Base-by-base conservation (phyloP, 306 rosid species). In the Medicago truncatula region DNA sequence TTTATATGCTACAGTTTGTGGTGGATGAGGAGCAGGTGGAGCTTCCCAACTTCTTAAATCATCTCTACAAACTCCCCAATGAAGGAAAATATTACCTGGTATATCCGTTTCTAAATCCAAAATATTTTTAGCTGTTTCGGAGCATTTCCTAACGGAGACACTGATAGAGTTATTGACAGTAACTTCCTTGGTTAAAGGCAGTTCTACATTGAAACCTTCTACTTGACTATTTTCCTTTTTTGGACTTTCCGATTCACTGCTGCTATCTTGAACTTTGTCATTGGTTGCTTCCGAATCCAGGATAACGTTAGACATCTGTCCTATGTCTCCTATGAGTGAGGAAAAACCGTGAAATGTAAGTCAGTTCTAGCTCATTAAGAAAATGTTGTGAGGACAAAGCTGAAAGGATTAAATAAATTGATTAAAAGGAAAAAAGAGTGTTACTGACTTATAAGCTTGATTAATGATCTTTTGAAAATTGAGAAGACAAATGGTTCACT, bases 11-110 rank as follows among this genome's bases (percentile, higher is more conserved):
- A 54, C 70, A 50, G 99, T 96, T 81, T 87, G 84, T 15, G 89
- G 92, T 8, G 97, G 99, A 85, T 82, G 84, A 44, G 93, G 93
- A 23, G 85, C 59, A 56, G 86, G 85, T 56, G 98, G 98, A 82
- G 88, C 80, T 87, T 92, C 96, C 99, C 99, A 96, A 78, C 49
- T 89, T 66, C 81, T 87, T 62, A 87, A 70, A 75, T 86, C 86
- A 85, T 89, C 98, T 74, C 85, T 80, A 81, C 96, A 90, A 76
- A 86, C 98, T 72, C 98, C 98, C 99, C 99, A 96, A 65, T 96
- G 99, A 78, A 96, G 88, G 66, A 87, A 74, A 76, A 83, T 77
- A 79, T 86, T 83, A 65, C 95, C 96, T 50, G 86, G 89, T 66
- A 92, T 77, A 86, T 96, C 96, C 1, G 94, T 90, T 86, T 96